Evolutionary conservation across 106 monocot genomes (phyloP).

Genomic region (Allium cepa): DNA sequence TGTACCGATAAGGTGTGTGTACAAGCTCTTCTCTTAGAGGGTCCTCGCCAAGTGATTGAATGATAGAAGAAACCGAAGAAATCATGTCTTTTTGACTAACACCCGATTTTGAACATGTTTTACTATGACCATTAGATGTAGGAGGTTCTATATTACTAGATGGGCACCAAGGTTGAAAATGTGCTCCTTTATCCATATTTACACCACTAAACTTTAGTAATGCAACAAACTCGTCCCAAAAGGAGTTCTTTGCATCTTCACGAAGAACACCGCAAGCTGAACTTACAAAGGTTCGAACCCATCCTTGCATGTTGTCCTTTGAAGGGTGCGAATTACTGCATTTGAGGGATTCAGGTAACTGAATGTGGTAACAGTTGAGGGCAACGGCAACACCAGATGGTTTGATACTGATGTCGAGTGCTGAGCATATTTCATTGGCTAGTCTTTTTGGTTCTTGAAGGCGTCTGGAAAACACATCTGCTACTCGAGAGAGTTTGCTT

Average conservation of each 20-base stretch:
- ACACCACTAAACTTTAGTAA: constrained; percentile 61
- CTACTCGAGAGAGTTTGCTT: constrained; percentile 92
- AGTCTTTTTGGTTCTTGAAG: constrained; percentile 85
- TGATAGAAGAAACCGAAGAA: constrained; percentile 45
- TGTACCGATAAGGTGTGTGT: constrained; percentile 74
- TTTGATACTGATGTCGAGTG: constrained; percentile 52
- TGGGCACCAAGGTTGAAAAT: constrained; percentile 59
- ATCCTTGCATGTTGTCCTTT: constrained; percentile 34
- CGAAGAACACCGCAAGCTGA: constrained; percentile 70
- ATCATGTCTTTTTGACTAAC: constrained; percentile 42
- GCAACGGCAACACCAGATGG: constrained; percentile 82
- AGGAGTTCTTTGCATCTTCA: constrained; percentile 21
- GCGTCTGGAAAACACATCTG: constrained; percentile 85
- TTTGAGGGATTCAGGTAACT: constrained; percentile 36
- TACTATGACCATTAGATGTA: neutral
- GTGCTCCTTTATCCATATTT: constrained; percentile 9
- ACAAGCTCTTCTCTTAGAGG: constrained; percentile 67
- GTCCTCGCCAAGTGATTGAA: constrained; percentile 70
- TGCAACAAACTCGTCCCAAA: constrained; percentile 52
- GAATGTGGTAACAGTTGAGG: constrained; percentile 88
- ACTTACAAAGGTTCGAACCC: constrained; percentile 28
- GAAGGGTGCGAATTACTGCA: constrained; percentile 15
- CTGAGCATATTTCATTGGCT: constrained; percentile 65
- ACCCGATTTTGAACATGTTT: constrained; percentile 11
- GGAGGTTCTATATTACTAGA: constrained; percentile 6